Evolutionary conservation across 768 basidiomycete species (phyloP), one percentile per base, ranked within the genome.

Genomic region (Phanerodontia chrysosporium): DNA sequence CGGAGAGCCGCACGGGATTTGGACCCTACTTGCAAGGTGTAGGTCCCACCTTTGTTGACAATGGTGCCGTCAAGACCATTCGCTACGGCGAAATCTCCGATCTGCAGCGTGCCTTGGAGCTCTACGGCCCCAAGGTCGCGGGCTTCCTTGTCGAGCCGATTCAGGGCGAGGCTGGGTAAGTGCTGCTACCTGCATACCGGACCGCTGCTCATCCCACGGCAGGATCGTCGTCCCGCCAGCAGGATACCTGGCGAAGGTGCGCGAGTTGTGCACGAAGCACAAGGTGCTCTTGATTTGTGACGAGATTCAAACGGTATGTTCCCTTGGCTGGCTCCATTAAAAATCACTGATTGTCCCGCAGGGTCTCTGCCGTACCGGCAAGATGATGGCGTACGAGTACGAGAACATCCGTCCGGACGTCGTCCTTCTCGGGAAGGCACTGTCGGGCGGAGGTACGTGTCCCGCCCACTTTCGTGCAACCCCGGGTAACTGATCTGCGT

Each of bases 111-210:
- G 96, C 92, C 5, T 72, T 99, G 29, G 86, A 91, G 60, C 70
- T 86, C 36, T 80, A 95, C 70, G 95, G 96, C 9, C 73, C 87
- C 61, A 80, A 90, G 58, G 85, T 92, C 25, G 97, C 95, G 6
- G 96, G 92, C 1, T 95, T 99, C 78, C 80, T 99, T 57, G 83
- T 99, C 2, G 97, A 99, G 74, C 97, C 97, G 5, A 98, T 99
- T 62, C 97, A 99, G 71, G 96, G 96, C n/a, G 96, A 98, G 75
- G 96, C 96, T 18, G 95, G 94, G 92, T 93, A 70, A 46, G 90
- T 77, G 35, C 63, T 35, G 49, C 9, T 42, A 36, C 18, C 13
- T 10, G 24, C 16, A 35, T n/a, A 28, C 5, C 3, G 2, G 12
- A 4, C n/a, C 16, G 45, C 6, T 1, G 10, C 52, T 53, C 1